Conservation (phyloP, 2,329 filamentous ascomycete species). For the Sclerotinia nivalis region DNA sequence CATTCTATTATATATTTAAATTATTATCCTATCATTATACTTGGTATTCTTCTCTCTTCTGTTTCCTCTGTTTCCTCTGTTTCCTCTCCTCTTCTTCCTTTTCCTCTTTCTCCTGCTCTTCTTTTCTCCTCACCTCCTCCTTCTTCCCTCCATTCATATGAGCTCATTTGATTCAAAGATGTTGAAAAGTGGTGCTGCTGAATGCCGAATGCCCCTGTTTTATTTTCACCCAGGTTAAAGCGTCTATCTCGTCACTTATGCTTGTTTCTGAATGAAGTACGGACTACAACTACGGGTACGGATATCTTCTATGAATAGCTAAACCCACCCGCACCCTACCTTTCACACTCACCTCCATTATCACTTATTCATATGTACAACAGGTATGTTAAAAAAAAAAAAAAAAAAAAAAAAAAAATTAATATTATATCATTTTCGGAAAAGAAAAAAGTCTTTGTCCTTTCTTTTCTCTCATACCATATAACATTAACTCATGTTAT, state of each 20-base stretch:
- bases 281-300: background rate
- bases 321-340: background rate
- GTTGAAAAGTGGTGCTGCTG: conserved; percentile 10
- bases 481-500: background rate
- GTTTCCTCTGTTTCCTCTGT: background rate
- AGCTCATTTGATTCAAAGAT: background rate
- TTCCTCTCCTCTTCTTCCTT: too few relatives aligned
- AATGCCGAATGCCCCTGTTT: conserved; percentile 11
- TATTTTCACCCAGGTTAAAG: conserved; percentile 18
- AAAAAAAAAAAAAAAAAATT: too few relatives aligned
- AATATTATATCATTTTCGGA: too few relatives aligned
- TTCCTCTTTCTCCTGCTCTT: background rate
- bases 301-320: conserved; percentile 1
- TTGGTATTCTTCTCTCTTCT: background rate
- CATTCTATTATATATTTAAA: background rate
- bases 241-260: conserved; percentile 15
- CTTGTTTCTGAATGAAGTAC: background rate
- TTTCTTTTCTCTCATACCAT: background rate
- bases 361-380: conserved; percentile 9
- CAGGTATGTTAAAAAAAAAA: background rate
- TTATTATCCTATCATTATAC: background rate
- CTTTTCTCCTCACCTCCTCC: too few relatives aligned
- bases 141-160: background rate
- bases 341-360: conserved; percentile 4
- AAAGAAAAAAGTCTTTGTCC: background rate